Percentiles rank a stretch among this genome's conserved stretches.
Evolutionary conservation across 805 yeast genomes (phyloP).

Genomic region (Saturnispora quitensis): DNA sequence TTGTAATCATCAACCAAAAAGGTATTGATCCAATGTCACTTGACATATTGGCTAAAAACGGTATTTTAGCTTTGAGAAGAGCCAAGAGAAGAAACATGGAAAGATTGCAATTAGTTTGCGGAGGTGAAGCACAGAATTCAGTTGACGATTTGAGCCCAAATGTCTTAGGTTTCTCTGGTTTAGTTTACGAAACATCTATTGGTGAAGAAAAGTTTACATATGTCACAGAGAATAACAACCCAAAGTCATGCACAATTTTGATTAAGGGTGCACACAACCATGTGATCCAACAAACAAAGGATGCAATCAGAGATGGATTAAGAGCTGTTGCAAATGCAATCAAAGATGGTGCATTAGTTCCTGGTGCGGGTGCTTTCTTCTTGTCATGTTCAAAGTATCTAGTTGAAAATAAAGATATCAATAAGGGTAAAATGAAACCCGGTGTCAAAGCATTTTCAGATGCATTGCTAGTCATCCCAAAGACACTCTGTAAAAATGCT

Average conservation of each 20-base stretch:
- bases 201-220: conserved; percentile 96
- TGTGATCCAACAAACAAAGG: conserved; percentile 84
- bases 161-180: conserved; percentile 80
- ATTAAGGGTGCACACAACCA: conserved; percentile 92
- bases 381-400: conserved; percentile 71
- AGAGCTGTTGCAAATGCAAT: conserved; percentile 90
- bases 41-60: conserved; percentile 87
- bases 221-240: conserved; percentile 82
- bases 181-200: conserved; percentile 82
- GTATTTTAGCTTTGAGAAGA: conserved; percentile 88
- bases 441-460: conserved; percentile 94
- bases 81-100: conserved; percentile 99
- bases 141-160: conserved; percentile 83
- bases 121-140: conserved; percentile 96
- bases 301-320: conserved; percentile 95
- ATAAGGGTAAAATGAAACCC: conserved; percentile 78
- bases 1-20: conserved; percentile 94
- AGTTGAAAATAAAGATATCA: conserved; percentile 38
- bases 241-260: conserved; percentile 83
- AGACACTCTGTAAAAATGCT: conserved; percentile 83
- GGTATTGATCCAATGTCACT: conserved; percentile 98
- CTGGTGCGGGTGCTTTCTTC: conserved; percentile 97
- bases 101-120: conserved; percentile 89
- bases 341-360: conserved; percentile 75
- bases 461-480: conserved; percentile 83